Percentiles rank a stretch among this genome's conserved stretches.
phyloP scores from a whole-genome alignment of 768 basidiomycete species.

The Porpolomopsis calyptriformis region DNA sequence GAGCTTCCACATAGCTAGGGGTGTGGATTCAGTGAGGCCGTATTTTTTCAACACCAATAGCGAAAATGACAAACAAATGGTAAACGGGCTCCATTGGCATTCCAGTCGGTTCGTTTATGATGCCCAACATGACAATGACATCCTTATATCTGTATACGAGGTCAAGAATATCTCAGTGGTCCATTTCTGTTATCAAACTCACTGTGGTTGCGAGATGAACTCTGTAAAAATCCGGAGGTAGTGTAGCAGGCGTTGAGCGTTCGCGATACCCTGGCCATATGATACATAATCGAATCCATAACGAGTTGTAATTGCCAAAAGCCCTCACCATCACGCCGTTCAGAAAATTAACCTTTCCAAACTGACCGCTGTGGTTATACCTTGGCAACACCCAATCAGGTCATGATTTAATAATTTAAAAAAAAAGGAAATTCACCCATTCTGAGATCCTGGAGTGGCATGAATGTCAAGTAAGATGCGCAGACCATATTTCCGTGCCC shows the following conservation, averaged over 20 bases:
- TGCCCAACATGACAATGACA: slow-evolving; percentile 49
- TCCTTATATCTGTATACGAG: slow-evolving; percentile 30
- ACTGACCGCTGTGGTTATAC: slow-evolving; percentile 74
- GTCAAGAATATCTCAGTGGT: background rate
- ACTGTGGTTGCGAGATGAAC: slow-evolving; percentile 67
- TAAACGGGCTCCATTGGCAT: slow-evolving; percentile 39
- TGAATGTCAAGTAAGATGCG: slow-evolving; percentile 75
- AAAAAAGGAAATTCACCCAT: slow-evolving; percentile 31
- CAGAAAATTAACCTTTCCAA: slow-evolving; percentile 49
- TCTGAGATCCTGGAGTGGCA: slow-evolving; percentile 70
- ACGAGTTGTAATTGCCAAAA: background rate
- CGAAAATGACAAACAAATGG: slow-evolving; percentile 21
- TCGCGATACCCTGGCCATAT: slow-evolving; percentile 47
- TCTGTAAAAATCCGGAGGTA: slow-evolving; percentile 66
- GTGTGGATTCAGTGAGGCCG: slow-evolving; percentile 23
- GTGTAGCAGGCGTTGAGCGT: slow-evolving; percentile 69
- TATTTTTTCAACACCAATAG: slow-evolving; percentile 24
- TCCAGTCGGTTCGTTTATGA: slow-evolving; percentile 52
- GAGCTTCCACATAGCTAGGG: slow-evolving; percentile 42
- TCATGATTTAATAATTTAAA: background rate
- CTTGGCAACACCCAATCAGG: background rate
- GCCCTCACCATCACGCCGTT: slow-evolving; percentile 42
- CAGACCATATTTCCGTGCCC: slow-evolving; percentile 88
- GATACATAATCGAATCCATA: slow-evolving; percentile 18
- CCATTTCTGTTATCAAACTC: slow-evolving; percentile 20